phyloP scores from a whole-genome alignment of 75 land plant genomes.

The Gnetum montanum region DNA sequence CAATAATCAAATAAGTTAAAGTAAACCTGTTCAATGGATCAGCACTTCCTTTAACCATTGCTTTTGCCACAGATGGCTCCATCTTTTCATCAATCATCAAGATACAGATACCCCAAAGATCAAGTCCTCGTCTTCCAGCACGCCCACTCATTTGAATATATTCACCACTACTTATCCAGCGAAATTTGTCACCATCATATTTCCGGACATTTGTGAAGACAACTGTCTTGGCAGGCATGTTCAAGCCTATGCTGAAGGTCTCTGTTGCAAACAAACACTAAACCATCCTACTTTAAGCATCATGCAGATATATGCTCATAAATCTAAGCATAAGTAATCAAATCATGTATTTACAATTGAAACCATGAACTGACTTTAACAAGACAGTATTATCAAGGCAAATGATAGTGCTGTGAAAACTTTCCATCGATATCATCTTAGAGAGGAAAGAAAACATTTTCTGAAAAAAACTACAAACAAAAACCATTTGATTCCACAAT shows the following conservation, averaged over 20 bases:
- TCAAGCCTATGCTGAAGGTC: constrained; percentile 97
- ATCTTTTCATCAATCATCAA: constrained; percentile 97
- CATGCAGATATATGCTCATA: too few species aligned
- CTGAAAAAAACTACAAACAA: not conserved
- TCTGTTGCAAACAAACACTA: constrained; percentile 99
- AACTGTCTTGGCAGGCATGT: constrained; percentile 99
- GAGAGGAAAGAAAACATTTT: not conserved
- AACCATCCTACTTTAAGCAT: too few species aligned
- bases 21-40: constrained; percentile 90
- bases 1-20: too few species aligned
- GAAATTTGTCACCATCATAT: constrained; percentile 95
- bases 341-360: too few species aligned
- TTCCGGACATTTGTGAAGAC: constrained; percentile 96
- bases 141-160: constrained; percentile 99
- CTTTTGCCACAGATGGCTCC: constrained; percentile 93
- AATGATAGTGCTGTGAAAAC: too few species aligned
- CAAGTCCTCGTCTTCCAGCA: constrained; percentile 99
- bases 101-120: constrained; percentile 90
- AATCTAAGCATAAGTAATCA: too few species aligned
- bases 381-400: too few species aligned
- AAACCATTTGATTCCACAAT: too few species aligned
- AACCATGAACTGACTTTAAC: too few species aligned
- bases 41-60: constrained; percentile 91
- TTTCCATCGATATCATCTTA: too few species aligned
- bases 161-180: constrained; percentile 96